Percentiles rank a stretch among this genome's conserved stretches.
Evolutionary conservation across 2,329 filamentous ascomycete genomes (phyloP).

Genomic region (Uncinocarpus reesii): DNA sequence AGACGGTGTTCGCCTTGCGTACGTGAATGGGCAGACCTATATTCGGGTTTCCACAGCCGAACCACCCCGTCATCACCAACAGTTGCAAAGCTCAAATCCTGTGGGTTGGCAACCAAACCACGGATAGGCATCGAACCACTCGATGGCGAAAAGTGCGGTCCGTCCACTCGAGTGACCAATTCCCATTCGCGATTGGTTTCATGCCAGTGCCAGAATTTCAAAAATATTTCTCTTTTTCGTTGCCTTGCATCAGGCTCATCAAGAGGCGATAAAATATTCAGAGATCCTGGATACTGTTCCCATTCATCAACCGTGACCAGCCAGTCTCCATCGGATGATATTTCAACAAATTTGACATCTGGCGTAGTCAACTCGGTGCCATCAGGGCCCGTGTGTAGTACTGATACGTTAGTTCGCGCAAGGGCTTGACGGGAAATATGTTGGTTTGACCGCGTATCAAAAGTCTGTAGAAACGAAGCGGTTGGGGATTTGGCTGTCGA

Average conservation of each 20-base stretch:
- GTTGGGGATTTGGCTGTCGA: slow-evolving; percentile 29
- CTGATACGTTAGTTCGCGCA: slow-evolving; percentile 76
- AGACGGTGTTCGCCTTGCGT: slow-evolving; percentile 46
- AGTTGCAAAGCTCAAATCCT: slow-evolving; percentile 64
- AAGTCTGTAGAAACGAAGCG: slow-evolving; percentile 65
- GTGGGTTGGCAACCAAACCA: slow-evolving; percentile 61
- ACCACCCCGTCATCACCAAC: slow-evolving; percentile 70
- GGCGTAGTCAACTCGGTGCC: slow-evolving; percentile 66
- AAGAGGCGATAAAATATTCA: slow-evolving; percentile 44
- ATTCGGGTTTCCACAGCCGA: slow-evolving; percentile 70
- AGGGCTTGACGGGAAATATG: slow-evolving; percentile 80
- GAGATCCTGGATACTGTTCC: slow-evolving; percentile 61
- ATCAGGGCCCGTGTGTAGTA: slow-evolving; percentile 63
- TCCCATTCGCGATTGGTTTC: slow-evolving; percentile 51
- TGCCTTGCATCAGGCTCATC: slow-evolving; percentile 12
- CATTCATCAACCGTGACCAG: slow-evolving; percentile 87
- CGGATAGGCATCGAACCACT: slow-evolving; percentile 51
- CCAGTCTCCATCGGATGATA: slow-evolving; percentile 76
- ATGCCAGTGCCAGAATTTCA: slow-evolving; percentile 82
- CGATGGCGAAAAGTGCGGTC: slow-evolving; percentile 57
- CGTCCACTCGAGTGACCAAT: slow-evolving; percentile 71
- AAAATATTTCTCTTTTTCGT: slow-evolving; percentile 54
- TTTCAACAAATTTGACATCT: slow-evolving; percentile 60
- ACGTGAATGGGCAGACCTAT: slow-evolving; percentile 52
- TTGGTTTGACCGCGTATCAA: slow-evolving; percentile 68